Evolutionary conservation across 1,284 basidiomycete species (phyloP), one percentile per base, ranked within the genome.

Genomic region (Tilletia setariae): DNA sequence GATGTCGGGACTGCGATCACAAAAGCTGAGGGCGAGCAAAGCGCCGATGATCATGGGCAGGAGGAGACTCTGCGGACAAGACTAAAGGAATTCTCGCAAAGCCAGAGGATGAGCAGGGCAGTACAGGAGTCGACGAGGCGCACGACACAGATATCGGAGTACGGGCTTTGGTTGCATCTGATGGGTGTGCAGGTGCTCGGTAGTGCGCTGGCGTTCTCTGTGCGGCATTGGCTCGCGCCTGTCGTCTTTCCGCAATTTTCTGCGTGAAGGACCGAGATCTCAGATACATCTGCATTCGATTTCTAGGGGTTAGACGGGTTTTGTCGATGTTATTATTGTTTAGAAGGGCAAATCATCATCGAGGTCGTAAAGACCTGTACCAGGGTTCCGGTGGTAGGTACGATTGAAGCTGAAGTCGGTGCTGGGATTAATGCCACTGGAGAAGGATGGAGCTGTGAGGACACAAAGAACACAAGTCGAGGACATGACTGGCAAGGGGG

Each of bases 191-290:
- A 82, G 67, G 51, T 75, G 1, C 40, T 70, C 28, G 79, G 76
- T 8, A 77, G 74, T 13, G 32, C 63, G 7, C 25, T 75, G 1
- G 80, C 80, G 1, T 82, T 82, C 43, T 74, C 69, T 2, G 71
- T 82, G 30, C 70, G 80, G 15, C 80, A 82, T 66, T 75, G 77
- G 71, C 21, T 80, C 8, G 78, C 80, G 0, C 53, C 68, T 1
- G 51, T 80, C 11, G 72, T 82, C 1, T 82, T 81, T 44, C 79
- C 79, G 0, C 53, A 59, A 8, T 11, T n/a, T 8, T 49, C 8
- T 8, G 21, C n/a, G 21, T 16, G 53, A 30, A 3, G 51, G 15
- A 8, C 32, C n/a, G n/a, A n/a, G 47, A 7, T 8, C 2, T 8
- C 13, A 49, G 15, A 44, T 65, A 40, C 43, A 64, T 16, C 53